These are phyloP conservation scores for Umbelopsis sp. DNA, from an alignment of 371 early-diverging fungal species.

Conservation along the genomic window DNA sequence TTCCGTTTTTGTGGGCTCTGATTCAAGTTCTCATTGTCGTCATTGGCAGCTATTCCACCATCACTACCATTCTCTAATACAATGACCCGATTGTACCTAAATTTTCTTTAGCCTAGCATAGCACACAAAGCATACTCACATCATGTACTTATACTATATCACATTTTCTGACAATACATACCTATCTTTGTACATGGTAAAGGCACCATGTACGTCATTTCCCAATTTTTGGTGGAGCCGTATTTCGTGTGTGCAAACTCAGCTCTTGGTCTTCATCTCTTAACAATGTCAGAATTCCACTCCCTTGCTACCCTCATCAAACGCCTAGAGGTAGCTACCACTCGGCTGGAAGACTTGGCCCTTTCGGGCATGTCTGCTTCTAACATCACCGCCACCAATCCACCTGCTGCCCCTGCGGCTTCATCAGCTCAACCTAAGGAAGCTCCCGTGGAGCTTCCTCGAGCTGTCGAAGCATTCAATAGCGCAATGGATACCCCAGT, in stretches of 20 bases:
- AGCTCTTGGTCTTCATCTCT: conserved; percentile 11
- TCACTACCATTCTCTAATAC: conserved; percentile 61
- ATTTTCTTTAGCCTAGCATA: background rate
- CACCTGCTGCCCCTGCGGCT: conserved; percentile 29
- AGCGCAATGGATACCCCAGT: conserved; percentile 62
- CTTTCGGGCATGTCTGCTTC: conserved; percentile 58
- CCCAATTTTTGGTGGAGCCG: background rate
- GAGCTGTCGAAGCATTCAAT: conserved; percentile 69
- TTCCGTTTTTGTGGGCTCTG: conserved; percentile 71
- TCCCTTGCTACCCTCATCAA: conserved; percentile 75
- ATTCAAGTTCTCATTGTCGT: conserved; percentile 65
- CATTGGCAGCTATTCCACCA: conserved; percentile 65
- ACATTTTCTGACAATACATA: background rate
- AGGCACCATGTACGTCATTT: conserved; percentile 1
- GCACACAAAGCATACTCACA: background rate
- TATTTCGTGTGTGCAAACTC: background rate
- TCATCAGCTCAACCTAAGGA: conserved; percentile 34
- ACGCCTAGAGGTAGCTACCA: conserved; percentile 86
- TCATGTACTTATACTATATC: conserved; percentile 11
- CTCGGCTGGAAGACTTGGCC: conserved; percentile 82
- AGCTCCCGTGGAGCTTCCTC: conserved; percentile 36
- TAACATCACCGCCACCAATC: conserved; percentile 47
- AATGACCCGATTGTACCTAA: background rate
- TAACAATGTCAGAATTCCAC: conserved; percentile 64
- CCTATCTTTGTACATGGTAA: no score